Percentiles rank a stretch among this genome's conserved stretches.
Evolutionary conservation across 192 early-diverging fungal genomes (phyloP).

Genomic region (Rhizophagus sp.): DNA sequence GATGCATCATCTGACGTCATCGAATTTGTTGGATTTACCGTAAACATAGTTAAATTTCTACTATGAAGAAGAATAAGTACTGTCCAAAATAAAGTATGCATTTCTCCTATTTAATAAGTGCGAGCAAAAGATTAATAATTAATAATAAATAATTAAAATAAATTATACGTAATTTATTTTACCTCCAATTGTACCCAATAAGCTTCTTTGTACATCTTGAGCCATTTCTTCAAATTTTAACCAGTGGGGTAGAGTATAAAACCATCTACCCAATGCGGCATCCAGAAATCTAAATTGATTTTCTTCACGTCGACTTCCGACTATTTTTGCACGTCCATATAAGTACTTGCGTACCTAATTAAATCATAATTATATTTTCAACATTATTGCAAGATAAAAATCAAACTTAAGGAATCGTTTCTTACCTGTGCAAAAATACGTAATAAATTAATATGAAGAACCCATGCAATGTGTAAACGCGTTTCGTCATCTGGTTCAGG

Average conservation of each 20-base stretch:
- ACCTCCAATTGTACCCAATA: constrained; percentile 31
- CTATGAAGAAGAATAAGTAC: constrained; percentile 32
- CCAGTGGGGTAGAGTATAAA: constrained; percentile 30
- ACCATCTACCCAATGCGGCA: constrained; percentile 25
- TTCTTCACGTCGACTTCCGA: constrained; percentile 19
- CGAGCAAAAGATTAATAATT: not conserved
- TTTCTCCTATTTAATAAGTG: constrained; percentile 12
- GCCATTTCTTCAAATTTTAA: constrained; percentile 32
- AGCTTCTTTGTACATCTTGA: constrained; percentile 14
- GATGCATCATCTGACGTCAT: constrained; percentile 2
- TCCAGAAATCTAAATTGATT: constrained; percentile 31
- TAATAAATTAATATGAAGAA: constrained; percentile 30
- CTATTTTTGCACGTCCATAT: constrained; percentile 30
- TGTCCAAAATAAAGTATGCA: constrained; percentile 30
- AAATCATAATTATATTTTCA: not conserved
- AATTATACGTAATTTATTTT: not conserved
- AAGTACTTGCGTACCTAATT: constrained; percentile 28
- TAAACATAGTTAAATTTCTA: constrained; percentile 30
- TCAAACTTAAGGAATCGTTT: not conserved
- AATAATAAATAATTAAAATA: not conserved
- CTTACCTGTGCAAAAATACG: constrained; percentile 30
- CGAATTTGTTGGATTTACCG: not conserved
- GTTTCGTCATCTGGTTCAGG: constrained; percentile 28
- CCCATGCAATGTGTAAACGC: constrained; percentile 28
- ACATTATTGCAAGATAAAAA: too few relatives aligned